A percentile compares a stretch with the other conserved stretches of the same genome.
Conservation (phyloP, 306 rosid species). For the Pyrus bretschneideri region DNA sequence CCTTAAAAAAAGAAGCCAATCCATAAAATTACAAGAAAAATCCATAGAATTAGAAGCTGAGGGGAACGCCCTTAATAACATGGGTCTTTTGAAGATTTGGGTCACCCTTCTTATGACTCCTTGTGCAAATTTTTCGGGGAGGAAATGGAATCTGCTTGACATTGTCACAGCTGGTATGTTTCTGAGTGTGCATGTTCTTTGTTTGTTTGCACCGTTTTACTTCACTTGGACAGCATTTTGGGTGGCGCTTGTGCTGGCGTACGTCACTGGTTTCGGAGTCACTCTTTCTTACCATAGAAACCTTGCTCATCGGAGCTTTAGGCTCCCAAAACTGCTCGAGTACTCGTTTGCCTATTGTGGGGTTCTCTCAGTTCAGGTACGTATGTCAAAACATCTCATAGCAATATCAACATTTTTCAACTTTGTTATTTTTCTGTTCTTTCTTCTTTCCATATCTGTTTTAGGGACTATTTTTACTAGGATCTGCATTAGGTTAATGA, state of each 20-base stretch:
- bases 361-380: slow-evolving; percentile 64
- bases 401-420: too few relatives aligned
- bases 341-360: slow-evolving; percentile 77
- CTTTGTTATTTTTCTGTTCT: background rate
- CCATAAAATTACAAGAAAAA: background rate
- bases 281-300: slow-evolving; percentile 74
- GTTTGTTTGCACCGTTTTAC: slow-evolving; percentile 61
- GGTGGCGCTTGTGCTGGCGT: slow-evolving; percentile 34
- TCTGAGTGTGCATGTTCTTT: slow-evolving; percentile 46
- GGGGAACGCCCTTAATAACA: background rate
- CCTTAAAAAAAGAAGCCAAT: background rate
- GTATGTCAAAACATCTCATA: too few relatives aligned
- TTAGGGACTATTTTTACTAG: too few relatives aligned
- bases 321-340: slow-evolving; percentile 82
- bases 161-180: slow-evolving; percentile 54
- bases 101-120: background rate
- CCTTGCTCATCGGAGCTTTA: slow-evolving; percentile 80
- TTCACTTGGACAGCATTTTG: slow-evolving; percentile 58
- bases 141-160: slow-evolving; percentile 65
- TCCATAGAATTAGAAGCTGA: background rate
- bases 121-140: slow-evolving; percentile 15
- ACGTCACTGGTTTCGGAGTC: slow-evolving; percentile 64
- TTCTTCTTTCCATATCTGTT: background rate
- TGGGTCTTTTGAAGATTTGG: background rate
- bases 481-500: too few relatives aligned